Evolutionary conservation across 495 filamentous ascomycete species (phyloP), one percentile per base, ranked within the genome.

Genomic region (Neurospora discreta): DNA sequence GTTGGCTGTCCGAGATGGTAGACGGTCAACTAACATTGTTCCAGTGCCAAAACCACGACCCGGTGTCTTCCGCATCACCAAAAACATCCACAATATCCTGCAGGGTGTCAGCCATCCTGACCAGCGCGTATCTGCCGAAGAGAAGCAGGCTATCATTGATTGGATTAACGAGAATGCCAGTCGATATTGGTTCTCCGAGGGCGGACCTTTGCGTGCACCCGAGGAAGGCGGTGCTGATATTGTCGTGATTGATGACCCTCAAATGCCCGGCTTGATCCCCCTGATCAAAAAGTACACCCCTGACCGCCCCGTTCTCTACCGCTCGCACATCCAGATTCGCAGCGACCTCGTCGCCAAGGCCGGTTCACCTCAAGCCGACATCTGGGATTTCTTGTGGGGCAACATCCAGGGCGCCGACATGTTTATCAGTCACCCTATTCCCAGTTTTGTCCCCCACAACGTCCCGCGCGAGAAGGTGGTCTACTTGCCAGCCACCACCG

Each of bases 21-120:
- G 89, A 88, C 75, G 23, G 33, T 33, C 43, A 42, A 52, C 15
- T 76, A 60, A 76, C 72, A 71, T 16, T n/a, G 23, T 18, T 39
- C 33, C 68, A 85, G 93, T 96, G 3, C 93, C 93, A 6, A 94
- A 93, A 77, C 93, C 93, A 20, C 90, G 90, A 41, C 92, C 93
- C 0, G 91, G 90, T 20, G 91, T 95, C 18, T 97, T 96, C 80
- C 87, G 92, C 41, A 90, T 93, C 72, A 97, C 93, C 71, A 97
- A 97, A 81, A 94, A 89, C 68, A 92, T 93, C 75, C 93, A 97
- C 85, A 97, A 97, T 78, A 95, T 95, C 75, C 89, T 97, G 3
- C 93, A 97, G 83, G 93, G 93, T 23, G 92, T 95, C 33, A 87
- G 88, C 39, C 81, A 85, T 36, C 87, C 88, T 0, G 84, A 85